phyloP scores from a whole-genome alignment of 176 grass and related monocot genomes.

The Dactylis glomerata region DNA sequence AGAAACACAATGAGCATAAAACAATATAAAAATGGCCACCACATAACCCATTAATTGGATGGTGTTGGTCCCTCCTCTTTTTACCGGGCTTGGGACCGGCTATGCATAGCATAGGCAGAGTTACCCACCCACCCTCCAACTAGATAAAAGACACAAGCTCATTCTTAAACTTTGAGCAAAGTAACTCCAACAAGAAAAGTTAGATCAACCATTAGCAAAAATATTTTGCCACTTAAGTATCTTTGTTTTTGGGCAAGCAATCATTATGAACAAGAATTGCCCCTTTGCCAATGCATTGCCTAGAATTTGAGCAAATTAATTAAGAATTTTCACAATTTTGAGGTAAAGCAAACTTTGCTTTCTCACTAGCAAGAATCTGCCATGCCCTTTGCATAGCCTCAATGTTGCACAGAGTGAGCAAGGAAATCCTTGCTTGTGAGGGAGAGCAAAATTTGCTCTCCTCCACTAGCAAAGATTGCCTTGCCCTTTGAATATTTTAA shows the following conservation, averaged over 20 bases:
- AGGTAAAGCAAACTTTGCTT: no score
- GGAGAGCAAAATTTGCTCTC: neutral
- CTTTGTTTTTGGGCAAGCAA: neutral
- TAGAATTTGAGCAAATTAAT: no score
- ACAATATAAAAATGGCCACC: neutral
- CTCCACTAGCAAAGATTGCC: neutral
- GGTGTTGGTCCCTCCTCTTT: neutral
- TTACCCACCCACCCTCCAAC: neutral
- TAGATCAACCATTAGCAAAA: neutral
- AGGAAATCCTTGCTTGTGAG: neutral
- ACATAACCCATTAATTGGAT: neutral
- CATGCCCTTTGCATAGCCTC: no score
- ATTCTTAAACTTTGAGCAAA: no score
- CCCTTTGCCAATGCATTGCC: no score
- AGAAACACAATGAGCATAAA: neutral
- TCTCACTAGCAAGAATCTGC: neutral
- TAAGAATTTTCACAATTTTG: no score
- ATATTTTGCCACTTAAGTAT: neutral
- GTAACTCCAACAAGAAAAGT: neutral
- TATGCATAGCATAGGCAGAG: no score
- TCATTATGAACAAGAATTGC: no score
- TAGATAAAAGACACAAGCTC: no score
- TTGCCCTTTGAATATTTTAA: no score
- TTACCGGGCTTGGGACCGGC: neutral
- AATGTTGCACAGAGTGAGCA: neutral